These are phyloP conservation scores for Penicillium sp. DNA, from an alignment of 2,329 filamentous ascomycete genomes.

Conservation along the genomic window DNA sequence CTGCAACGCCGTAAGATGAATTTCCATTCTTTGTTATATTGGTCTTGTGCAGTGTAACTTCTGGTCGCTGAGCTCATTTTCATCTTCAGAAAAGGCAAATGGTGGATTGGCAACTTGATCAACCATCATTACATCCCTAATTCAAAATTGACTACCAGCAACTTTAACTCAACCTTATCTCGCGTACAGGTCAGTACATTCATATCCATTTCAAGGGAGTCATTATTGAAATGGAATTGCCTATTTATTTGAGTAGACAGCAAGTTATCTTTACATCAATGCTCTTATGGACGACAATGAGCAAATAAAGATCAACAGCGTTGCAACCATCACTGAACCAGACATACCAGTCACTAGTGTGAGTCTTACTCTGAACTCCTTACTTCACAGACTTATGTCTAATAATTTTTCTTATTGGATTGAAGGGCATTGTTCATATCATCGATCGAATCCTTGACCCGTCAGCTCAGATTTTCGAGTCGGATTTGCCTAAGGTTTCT, in stretches of 20 bases:
- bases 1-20: background rate
- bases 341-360: background rate
- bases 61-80: background rate
- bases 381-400: background rate
- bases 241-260: background rate
- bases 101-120: constrained; percentile 1
- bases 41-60: background rate
- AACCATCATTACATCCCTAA: background rate
- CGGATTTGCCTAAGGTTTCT: background rate
- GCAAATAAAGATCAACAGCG: background rate
- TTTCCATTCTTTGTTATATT: no score
- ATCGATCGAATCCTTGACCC: background rate
- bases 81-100: background rate
- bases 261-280: background rate
- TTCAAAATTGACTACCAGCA: background rate
- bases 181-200: background rate
- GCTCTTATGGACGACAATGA: background rate
- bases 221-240: background rate
- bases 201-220: background rate
- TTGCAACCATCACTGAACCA: background rate
- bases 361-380: background rate
- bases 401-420: background rate
- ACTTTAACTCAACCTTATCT: background rate
- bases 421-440: background rate
- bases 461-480: background rate